These are phyloP conservation scores for Chaetoceros muelleri DNA, from an alignment of 108 stramenopile genomes.

Conservation along the genomic window DNA sequence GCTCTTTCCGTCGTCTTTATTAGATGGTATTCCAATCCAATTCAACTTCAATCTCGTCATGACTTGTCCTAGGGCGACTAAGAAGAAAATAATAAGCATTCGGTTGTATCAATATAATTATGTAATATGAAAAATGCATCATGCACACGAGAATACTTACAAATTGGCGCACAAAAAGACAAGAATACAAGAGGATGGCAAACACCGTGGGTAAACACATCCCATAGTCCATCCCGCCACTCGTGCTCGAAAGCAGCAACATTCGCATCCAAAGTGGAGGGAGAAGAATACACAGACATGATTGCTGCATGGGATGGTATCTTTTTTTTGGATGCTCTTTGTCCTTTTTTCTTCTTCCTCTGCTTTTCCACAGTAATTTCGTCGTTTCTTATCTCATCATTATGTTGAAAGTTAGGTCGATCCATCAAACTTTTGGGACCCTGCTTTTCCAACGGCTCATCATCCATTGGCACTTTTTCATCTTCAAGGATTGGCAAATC, in stretches of 20 bases:
- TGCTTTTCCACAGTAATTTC: too few relatives aligned
- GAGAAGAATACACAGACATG: background rate
- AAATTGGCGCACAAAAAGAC: constrained; percentile 49
- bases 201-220: constrained; percentile 32
- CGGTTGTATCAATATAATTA: constrained; percentile 1
- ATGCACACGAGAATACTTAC: constrained; percentile 25
- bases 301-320: background rate
- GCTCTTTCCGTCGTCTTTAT: constrained; percentile 28
- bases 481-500: too few relatives aligned
- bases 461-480: too few relatives aligned
- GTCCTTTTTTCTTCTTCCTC: too few relatives aligned
- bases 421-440: too few relatives aligned
- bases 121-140: background rate
- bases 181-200: constrained; percentile 53
- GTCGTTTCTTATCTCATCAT: too few relatives aligned
- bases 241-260: constrained; percentile 3
- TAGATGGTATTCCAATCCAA: constrained; percentile 43
- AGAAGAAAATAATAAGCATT: background rate
- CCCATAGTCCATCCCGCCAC: constrained; percentile 52
- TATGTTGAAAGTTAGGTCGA: too few relatives aligned
- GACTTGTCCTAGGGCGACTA: constrained; percentile 61
- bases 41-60: constrained; percentile 58
- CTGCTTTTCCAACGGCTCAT: too few relatives aligned
- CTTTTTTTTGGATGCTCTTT: background rate
- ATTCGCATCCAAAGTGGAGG: background rate